Base-by-base conservation (phyloP, 2,329 filamentous ascomycete species). In the Ceratocystis diversiconidia region DNA sequence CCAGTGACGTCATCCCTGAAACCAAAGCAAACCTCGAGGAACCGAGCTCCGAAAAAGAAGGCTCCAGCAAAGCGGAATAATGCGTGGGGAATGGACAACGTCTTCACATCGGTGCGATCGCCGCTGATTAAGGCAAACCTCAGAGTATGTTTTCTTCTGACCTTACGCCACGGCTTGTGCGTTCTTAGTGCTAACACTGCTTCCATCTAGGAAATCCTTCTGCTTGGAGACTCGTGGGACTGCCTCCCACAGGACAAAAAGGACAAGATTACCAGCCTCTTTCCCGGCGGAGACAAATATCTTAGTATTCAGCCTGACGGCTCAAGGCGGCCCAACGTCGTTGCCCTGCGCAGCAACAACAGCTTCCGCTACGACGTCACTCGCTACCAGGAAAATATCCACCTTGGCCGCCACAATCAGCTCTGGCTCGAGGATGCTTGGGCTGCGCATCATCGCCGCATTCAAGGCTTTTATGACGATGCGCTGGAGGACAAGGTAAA, bases 361-460 rank as follows among this genome's bases (percentile, higher is more conserved):
- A 75, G 75, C 68, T 80, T 80, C 70, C 78, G 79, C 10, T 72
- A 78, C 60, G 78, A 79, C 70, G 76, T 77, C 63, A 74, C 76
- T 0, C 74, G 74, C 2, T 80, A 80, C 70, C 76, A 75, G 36
- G 76, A 78, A 43, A 75, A 80, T 68, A 72, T 84, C 19, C 68
- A 71, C 4, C 72, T 74, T 44, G 82, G 82, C 2, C 76, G 75
- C 43, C 79, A 83, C 66, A 80, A 83, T 68, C 75, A 76, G 1
- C 75, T 76, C 15, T 84, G 82, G 82, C 75, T 85, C 6, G 73
- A 71, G 17, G 74, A 79, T 65, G 82, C 82, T 0, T 82, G 79
- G 75, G 71, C 71, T 3, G 82, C 82, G 0, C 79, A 83, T 68
- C 74, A 76, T 64, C 74, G 76, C 70, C 78, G 81, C 65, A 74